Base-by-base conservation (phyloP, 2,329 filamentous ascomycete species). In the Apiospora pterosperma region DNA sequence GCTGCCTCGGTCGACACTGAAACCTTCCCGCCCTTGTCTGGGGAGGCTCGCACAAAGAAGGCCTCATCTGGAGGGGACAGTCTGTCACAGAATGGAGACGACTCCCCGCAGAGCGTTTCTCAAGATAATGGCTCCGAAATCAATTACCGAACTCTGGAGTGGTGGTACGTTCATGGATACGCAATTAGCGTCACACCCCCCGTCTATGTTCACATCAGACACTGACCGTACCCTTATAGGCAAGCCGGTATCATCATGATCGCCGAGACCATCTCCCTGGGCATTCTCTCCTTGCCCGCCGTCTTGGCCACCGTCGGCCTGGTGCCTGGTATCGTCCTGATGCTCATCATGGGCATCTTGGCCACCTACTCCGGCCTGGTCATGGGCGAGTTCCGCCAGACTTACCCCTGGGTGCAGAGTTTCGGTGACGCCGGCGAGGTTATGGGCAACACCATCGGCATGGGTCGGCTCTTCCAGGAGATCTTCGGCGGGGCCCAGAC, bases 241-340 rank as follows among this genome's bases (percentile, higher is more conserved):
- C 79, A 82, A 75, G 81, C 80, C 38, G 77, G 78, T 2, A 76
- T 81, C 28, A 75, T 81, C 52, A 69, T 81, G 64, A 78, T 81
- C 61, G 79, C 79, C 16, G 79, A 81, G 64, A 81, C 80, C 1
- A 78, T 81, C 64, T 81, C 78, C 0, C 77, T 82, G n/a, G 80
- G 80, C 0, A 81, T 82, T 74, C 90, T 93, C 79, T 92, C 89
- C 0, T 91, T 93, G 67, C 91, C 91, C 0, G 91, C 88, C 73
- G 92, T 90, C 0, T 88, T 93, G 73, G 89, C 90, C 3, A 80
- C 89, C 14, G 81, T 93, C 52, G 90, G 91, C 4, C 82, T 93
- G 16, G 88, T 90, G 1, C 90, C 90, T 0, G 91, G 90, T n/a
- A 79, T 93, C 63, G 85, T 92, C 66, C 74, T 92, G 73, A 92